A percentile compares a stretch with the other conserved stretches of the same genome.
Evolutionary conservation across 805 yeast species (phyloP).

Genomic region (Kuraishia capsulata): DNA sequence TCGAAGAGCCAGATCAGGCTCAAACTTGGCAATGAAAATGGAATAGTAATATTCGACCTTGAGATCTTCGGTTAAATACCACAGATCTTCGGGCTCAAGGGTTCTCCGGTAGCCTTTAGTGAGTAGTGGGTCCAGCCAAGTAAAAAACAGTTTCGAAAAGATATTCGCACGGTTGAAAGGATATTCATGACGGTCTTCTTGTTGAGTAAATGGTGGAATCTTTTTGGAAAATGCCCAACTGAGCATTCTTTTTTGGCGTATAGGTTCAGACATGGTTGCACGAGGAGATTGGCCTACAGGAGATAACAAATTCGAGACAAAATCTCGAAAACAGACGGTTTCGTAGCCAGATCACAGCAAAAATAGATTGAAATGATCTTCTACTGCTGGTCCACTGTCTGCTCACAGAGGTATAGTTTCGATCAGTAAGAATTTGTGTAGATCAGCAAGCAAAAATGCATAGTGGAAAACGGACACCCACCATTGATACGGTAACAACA

Average conservation of each 20-base stretch:
- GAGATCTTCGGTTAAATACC: constrained; percentile 30
- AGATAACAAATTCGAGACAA: no score
- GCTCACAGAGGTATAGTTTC: no score
- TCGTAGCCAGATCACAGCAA: no score
- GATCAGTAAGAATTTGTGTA: no score
- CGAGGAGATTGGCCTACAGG: no score
- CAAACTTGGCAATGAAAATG: constrained; percentile 25
- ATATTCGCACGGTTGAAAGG: constrained; percentile 36
- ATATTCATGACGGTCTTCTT: constrained; percentile 39
- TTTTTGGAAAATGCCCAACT: constrained; percentile 38
- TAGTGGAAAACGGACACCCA: no score
- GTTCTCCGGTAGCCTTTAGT: constrained; percentile 66
- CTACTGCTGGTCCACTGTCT: no score
- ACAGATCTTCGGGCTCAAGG: constrained; percentile 55
- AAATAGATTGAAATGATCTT: no score
- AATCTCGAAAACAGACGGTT: no score
- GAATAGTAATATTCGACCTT: constrained; percentile 29
- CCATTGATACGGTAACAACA: no score
- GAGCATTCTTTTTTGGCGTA: constrained; percentile 39
- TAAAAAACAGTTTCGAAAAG: constrained; percentile 40
- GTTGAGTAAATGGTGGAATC: constrained; percentile 40
- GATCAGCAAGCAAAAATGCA: no score
- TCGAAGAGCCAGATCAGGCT: constrained; percentile 19
- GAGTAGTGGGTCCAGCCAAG: constrained; percentile 64
- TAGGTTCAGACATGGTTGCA: no score